Evolutionary conservation across 495 filamentous ascomycete genomes (phyloP), one percentile per base, ranked within the genome.

Genomic region (Penicillium coprophilum): DNA sequence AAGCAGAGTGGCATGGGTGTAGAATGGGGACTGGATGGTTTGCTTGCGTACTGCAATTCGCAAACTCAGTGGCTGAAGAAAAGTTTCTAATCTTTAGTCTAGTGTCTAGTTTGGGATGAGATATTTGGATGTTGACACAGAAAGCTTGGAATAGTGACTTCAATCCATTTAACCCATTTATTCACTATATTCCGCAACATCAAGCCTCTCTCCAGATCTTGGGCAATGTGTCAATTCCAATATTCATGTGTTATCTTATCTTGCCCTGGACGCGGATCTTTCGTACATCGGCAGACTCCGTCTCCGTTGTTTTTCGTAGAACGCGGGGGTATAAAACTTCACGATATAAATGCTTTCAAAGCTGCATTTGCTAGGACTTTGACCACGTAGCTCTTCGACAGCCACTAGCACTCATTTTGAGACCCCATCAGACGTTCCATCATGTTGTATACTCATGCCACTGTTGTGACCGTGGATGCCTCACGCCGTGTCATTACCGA

Each of bases 1-100:
- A 88, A 89, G 76, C 76, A 85, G 57, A 82, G 77, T 55, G 87
- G 87, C 1, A 80, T 87, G 54, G 86, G 86, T 4, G 80, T 80
- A 17, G 87, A 88, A 68, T 82, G 83, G 71, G 81, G 82, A 2
- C 70, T 75, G 53, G 76, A 78, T 50, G 86, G 86, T 2, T 59
- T 87, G 58, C 67, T 83, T 55, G 71, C 71, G n/a, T 88, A 83
- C 62, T 77, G 73, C 47, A 84, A 87, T 51, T 77, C 80, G n/a
- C 78, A 85, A 69, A 69, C 57, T 12, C 52, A 38, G 52, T 54
- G 52, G 34, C 15, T 67, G 1, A 64, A 55, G 53, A 66, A 54
- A 53, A 54, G 51, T 12, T 38, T 46, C 21, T 54, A 53, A 28
- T 12, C 27, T 13, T 4, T 20, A 28, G 34, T 47, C 21, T 12